Evolutionary conservation across 176 grass and related monocot species (phyloP), one percentile per base, ranked within the genome.

Genomic region (Carex littledalei): DNA sequence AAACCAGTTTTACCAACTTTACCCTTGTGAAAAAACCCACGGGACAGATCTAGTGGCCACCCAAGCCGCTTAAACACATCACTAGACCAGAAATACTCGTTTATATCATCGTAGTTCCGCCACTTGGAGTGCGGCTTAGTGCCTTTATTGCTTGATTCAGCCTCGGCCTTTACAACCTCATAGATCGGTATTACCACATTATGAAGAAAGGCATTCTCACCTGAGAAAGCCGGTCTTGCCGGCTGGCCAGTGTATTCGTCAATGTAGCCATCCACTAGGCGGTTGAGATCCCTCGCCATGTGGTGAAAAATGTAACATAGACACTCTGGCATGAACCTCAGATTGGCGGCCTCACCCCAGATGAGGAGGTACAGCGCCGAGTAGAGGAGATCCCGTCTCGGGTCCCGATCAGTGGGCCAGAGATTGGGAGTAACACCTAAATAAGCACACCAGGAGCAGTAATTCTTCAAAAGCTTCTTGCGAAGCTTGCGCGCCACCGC

Each of bases 31-130:
- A 97, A 97, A 90, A 97, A 97, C 52, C 85, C 85, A 1, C 84
- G 60, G 10, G 95, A 91, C 59, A 74, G 90, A 67, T 94, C 92
- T 35, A 93, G 73, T 24, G 95, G 95, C 95, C 95, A 97, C 18
- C 89, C 63, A 16, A 97, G 90, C 10, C 84, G 87, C 35, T 93
- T 86, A 70, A 94, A 97, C 16, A 94, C 93, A 71, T 94, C 85
- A 6, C 84, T 85, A 22, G 87, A 87, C 95, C 95, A 97, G 87
- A 97, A 97, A 77, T 94, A 97, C 87, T 97, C 95, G 72, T 97
- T 97, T 80, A 97, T 88, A 84, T 94, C 95, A 41, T 97, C 95
- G 20, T 97, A 97, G 76, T 97, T 97, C 21, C 95, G 86, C 95
- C 95, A 97, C 65, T 91, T 93, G 45, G 91, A 89, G 80, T 97